Base-by-base conservation (phyloP, 2,329 filamentous ascomycete genomes). In the Chaetomium olivaceum region DNA sequence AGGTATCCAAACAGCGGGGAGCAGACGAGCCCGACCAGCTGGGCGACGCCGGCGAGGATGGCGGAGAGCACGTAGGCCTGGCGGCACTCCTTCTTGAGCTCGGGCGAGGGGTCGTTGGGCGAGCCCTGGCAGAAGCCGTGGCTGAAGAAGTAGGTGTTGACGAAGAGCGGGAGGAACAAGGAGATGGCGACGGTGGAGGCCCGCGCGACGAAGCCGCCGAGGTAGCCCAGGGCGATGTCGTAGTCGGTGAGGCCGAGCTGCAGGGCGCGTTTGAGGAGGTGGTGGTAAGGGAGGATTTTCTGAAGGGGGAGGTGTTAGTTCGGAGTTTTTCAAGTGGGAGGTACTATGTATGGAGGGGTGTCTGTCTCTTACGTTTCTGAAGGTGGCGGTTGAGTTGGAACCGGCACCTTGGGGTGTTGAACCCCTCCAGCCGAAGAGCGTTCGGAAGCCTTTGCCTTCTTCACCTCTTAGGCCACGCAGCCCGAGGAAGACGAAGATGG, bases 131-230 rank as follows among this genome's bases (percentile, higher is more conserved):
- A 98, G 70, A 91, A 89, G 2, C 92, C 93, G 61, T 90, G 89
- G 58, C 82, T 81, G 69, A 94, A 91, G 77, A 94, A 98, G 77
- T 92, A 97, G 27, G 92, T 89, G 75, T 98, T 98, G 72, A 97
- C 88, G 74, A 91, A 96, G 1, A 99, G 85, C 0, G 95, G 95
- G 62, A 99, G 91, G 79, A 98, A 99, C 6, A 98, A 85, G 0
- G 92, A 96, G 70, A 99, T 96, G 61, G 91, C 94, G 5, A 99
- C 95, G 0, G 93, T 97, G 0, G 93, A 97, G 8, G 95, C 93
- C 63, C 95, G 88, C 11, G 93, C 94, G 2, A 99, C 94, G 73
- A 98, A 97, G 1, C 95, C 95, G 68, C 94, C 95, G 0, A 98
- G 80, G 74, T 98, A 99, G 31, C 91, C 94, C 0, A 98, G 83